A percentile compares a stretch with the other conserved stretches of the same genome.
These are phyloP conservation scores for Geranomyces variabilis DNA, from an alignment of 192 early-diverging fungal genomes.

Conservation along the genomic window DNA sequence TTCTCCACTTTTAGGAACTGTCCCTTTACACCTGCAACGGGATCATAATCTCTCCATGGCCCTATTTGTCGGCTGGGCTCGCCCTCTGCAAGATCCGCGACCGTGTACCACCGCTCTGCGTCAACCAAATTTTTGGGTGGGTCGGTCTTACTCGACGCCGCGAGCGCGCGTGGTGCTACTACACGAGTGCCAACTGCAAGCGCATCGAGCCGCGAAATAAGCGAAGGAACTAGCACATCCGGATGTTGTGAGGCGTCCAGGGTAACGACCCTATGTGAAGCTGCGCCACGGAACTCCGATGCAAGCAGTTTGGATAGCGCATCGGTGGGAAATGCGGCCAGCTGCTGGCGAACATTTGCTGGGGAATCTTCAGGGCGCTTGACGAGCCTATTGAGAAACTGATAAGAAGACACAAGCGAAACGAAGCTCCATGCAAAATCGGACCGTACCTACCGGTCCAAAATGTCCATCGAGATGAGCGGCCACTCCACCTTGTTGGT, in stretches of 20 bases:
- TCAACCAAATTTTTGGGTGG: conserved; percentile 30
- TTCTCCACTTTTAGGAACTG: background rate
- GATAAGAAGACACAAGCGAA: background rate
- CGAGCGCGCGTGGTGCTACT: conserved; percentile 27
- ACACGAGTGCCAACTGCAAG: conserved; percentile 37
- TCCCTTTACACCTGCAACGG: conserved; percentile 31
- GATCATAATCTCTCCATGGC: conserved; percentile 46
- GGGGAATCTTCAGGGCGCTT: conserved; percentile 50
- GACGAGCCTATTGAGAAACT: conserved; percentile 39
- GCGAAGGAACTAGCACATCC: conserved; percentile 38
- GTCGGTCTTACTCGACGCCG: conserved; percentile 23
- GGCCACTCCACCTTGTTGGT: conserved; percentile 44
- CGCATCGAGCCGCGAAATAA: conserved; percentile 34
- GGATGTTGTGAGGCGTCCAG: conserved; percentile 55
- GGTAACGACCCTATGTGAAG: conserved; percentile 32
- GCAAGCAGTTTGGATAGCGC: background rate
- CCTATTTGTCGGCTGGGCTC: conserved; percentile 53
- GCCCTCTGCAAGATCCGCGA: conserved; percentile 38
- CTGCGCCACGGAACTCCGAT: background rate
- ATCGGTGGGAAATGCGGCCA: conserved; percentile 5
- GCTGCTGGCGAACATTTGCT: conserved; percentile 19
- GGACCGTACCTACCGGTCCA: conserved; percentile 36
- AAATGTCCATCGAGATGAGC: conserved; percentile 45
- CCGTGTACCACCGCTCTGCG: conserved; percentile 35
- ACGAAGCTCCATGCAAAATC: background rate